Percentiles rank a stretch among this genome's conserved stretches.
phyloP scores from a whole-genome alignment of 2,329 filamentous ascomycete genomes.

The Cladobotryum protrusum region DNA sequence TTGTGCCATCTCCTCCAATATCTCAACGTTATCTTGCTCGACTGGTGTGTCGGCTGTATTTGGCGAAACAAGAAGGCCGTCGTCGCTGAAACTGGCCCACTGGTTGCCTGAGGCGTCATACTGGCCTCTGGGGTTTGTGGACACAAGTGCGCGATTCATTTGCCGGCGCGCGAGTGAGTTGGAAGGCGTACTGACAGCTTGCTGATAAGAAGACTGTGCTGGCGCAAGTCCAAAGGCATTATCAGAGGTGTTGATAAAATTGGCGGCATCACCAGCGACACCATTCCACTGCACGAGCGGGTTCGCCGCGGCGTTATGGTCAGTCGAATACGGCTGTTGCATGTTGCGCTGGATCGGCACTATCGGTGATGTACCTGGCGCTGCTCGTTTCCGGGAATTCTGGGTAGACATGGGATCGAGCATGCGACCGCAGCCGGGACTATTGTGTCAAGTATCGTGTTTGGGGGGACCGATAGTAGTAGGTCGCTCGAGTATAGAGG shows the following conservation, averaged over 20 bases:
- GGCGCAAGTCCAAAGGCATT: slow-evolving; percentile 35
- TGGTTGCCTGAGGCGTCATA: slow-evolving; percentile 36
- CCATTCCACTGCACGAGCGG: slow-evolving; percentile 41
- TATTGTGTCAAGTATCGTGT: not conserved
- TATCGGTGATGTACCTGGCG: slow-evolving; percentile 63
- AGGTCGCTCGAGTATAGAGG: too few relatives aligned
- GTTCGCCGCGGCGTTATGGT: slow-evolving; percentile 38
- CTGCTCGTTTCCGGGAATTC: slow-evolving; percentile 63
- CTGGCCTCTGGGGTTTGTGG: slow-evolving; percentile 31
- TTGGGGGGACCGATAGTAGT: not conserved
- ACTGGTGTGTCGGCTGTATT: slow-evolving; percentile 26
- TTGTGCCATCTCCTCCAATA: slow-evolving; percentile 72
- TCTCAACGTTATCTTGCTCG: slow-evolving; percentile 67
- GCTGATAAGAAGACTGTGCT: slow-evolving; percentile 28
- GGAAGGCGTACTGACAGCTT: slow-evolving; percentile 31
- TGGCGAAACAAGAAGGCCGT: slow-evolving; percentile 31
- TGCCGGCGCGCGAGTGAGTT: slow-evolving; percentile 48
- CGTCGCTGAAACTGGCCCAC: slow-evolving; percentile 39
- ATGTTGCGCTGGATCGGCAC: slow-evolving; percentile 46
- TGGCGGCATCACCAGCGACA: slow-evolving; percentile 26
- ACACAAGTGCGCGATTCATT: slow-evolving; percentile 45
- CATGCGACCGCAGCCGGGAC: slow-evolving; percentile 2
- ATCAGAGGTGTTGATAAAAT: slow-evolving; percentile 31
- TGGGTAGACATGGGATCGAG: slow-evolving; percentile 38
- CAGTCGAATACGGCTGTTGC: slow-evolving; percentile 41